These are phyloP conservation scores for Phytophthora ramorum DNA, from an alignment of 352 stramenopile species.

Conservation along the genomic window DNA sequence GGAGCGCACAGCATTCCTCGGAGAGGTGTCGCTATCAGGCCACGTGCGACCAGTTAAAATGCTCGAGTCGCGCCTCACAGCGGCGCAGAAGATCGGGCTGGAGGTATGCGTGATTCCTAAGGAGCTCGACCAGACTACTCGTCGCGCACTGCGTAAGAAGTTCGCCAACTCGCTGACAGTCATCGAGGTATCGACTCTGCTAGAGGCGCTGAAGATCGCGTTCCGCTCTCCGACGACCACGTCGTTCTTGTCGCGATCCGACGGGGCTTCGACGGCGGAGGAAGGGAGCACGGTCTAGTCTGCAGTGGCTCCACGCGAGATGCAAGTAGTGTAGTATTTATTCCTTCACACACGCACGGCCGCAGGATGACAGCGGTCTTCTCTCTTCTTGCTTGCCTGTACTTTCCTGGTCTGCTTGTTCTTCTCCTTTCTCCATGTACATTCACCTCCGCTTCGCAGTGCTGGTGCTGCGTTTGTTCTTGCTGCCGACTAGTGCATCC, in stretches of 20 bases:
- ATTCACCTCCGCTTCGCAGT: conserved; percentile 38
- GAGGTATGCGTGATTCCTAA: conserved; percentile 77
- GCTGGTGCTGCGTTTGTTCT: conserved; percentile 38
- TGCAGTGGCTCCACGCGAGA: conserved; percentile 21
- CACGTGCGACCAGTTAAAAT: conserved; percentile 84
- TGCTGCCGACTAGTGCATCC: conserved; percentile 59
- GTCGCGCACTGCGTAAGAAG: conserved; percentile 53
- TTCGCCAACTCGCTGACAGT: conserved; percentile 62
- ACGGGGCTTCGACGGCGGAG: conserved; percentile 7
- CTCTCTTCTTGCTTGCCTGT: conserved; percentile 17
- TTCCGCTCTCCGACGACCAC: conserved; percentile 33
- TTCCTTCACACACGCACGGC: conserved; percentile 33
- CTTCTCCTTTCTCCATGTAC: conserved; percentile 13
- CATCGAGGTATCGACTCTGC: conserved; percentile 69
- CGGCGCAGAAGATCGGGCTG: conserved; percentile 84
- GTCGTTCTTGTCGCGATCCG: conserved; percentile 25
- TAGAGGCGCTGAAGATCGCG: conserved; percentile 71
- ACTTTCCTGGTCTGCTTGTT: conserved; percentile 8
- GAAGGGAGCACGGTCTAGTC: conserved; percentile 26
- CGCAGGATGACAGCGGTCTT: conserved; percentile 22
- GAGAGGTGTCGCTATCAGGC: conserved; percentile 82
- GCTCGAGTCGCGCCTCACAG: conserved; percentile 79
- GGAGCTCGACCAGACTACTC: conserved; percentile 52
- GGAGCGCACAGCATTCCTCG: conserved; percentile 68
- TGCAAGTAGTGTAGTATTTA: conserved; percentile 45